Conservation (phyloP, 1,284 basidiomycete genomes). For the Ceratobasidium papillatum region DNA sequence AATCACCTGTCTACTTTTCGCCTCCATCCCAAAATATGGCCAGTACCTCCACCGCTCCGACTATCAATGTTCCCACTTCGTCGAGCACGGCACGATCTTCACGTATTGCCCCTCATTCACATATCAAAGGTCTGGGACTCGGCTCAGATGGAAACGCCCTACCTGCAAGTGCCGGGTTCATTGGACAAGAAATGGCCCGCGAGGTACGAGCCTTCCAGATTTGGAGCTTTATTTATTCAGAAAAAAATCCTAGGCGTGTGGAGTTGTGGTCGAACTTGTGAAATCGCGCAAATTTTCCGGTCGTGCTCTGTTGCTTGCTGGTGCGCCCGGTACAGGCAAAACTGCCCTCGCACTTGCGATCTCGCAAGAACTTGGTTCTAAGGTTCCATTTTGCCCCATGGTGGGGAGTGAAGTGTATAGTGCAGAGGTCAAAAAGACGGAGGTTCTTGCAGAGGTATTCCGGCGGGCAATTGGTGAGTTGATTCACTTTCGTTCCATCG, state of each 20-base stretch:
- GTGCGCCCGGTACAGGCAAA: slow-evolving; percentile 93
- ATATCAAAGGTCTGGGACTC: slow-evolving; percentile 95
- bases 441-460: slow-evolving; percentile 96
- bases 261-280: slow-evolving; percentile 89
- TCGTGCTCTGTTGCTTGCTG: slow-evolving; percentile 85
- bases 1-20: slow-evolving; percentile 16
- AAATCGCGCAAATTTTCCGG: slow-evolving; percentile 93
- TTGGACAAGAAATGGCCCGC: slow-evolving; percentile 89
- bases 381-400: slow-evolving; percentile 99
- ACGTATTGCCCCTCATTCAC: slow-evolving; percentile 91
- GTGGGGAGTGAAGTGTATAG: slow-evolving; percentile 98
- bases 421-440: slow-evolving; percentile 98
- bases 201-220: slow-evolving; percentile 66
- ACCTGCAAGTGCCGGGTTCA: slow-evolving; percentile 82
- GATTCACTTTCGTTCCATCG: slow-evolving; percentile 7
- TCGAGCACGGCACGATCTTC: slow-evolving; percentile 61
- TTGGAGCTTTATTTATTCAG: neutral
- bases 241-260: slow-evolving; percentile 71
- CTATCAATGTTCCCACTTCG: slow-evolving; percentile 9
- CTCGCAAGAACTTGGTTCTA: slow-evolving; percentile 91
- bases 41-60: slow-evolving; percentile 17
- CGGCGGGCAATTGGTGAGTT: slow-evolving; percentile 90
- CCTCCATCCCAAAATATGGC: slow-evolving; percentile 19
- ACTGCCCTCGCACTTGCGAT: slow-evolving; percentile 95
- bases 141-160: slow-evolving; percentile 81